Percentiles rank a stretch among this genome's conserved stretches.
Evolutionary conservation across 495 filamentous ascomycete genomes (phyloP).

Genomic region (Penicillium coffeae): DNA sequence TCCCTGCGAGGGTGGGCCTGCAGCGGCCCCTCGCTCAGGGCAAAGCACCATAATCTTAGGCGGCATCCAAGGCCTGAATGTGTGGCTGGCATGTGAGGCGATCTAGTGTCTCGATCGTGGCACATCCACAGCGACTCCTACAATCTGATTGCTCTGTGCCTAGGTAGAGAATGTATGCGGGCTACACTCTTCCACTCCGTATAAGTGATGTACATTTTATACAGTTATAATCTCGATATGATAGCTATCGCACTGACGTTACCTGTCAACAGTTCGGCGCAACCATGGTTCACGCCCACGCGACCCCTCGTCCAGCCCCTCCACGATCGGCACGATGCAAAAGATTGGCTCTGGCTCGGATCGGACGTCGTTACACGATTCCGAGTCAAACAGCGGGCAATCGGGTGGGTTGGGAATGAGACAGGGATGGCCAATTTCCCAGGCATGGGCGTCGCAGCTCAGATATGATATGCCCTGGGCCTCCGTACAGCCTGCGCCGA

Average conservation of each 20-base stretch:
- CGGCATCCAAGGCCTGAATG: too few relatives aligned
- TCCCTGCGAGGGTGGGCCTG: conserved; percentile 14
- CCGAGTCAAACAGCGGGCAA: conserved; percentile 9
- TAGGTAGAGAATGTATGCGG: too few relatives aligned
- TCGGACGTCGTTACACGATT: conserved; percentile 14
- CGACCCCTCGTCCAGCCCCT: conserved; percentile 15
- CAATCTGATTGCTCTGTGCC: conserved; percentile 1
- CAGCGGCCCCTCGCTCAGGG: conserved; percentile 13
- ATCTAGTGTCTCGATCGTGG: conserved; percentile 21
- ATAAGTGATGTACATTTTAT: not conserved
- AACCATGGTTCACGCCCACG: conserved; percentile 20
- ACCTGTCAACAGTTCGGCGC: not conserved
- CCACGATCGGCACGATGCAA: conserved; percentile 14
- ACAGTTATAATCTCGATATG: not conserved
- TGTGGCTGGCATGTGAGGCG: conserved; percentile 26
- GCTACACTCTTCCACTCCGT: too few relatives aligned
- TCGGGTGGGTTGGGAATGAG: conserved; percentile 19
- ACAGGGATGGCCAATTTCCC: conserved; percentile 15
- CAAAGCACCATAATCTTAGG: too few relatives aligned
- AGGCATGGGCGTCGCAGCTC: not conserved
- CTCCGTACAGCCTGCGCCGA: too few relatives aligned
- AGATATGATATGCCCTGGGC: too few relatives aligned
- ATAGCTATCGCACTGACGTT: not conserved
- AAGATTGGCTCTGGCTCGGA: conserved; percentile 8
- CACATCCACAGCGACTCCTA: conserved; percentile 8